phyloP scores from a whole-genome alignment of 2,329 filamentous ascomycete genomes.

The Botrytis sinoallii region DNA sequence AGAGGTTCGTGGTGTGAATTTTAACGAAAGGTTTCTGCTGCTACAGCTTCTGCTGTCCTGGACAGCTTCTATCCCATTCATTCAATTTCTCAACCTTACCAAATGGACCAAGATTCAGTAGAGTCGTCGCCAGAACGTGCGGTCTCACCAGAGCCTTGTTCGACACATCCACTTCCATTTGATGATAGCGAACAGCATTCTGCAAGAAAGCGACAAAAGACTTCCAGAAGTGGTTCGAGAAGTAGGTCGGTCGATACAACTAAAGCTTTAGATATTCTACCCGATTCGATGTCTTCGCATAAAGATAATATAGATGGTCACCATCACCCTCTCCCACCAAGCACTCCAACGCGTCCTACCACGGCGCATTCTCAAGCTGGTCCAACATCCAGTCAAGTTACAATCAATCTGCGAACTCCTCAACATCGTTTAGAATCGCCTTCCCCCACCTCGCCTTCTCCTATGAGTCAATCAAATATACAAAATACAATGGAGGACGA shows the following conservation, averaged over 20 bases:
- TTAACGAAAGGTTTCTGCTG: constrained; percentile 29
- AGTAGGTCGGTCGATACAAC: constrained; percentile 49
- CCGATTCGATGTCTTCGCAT: constrained; percentile 23
- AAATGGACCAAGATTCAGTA: constrained; percentile 40
- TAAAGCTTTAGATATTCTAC: constrained; percentile 24
- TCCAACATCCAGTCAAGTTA: constrained; percentile 55
- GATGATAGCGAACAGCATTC: constrained; percentile 49
- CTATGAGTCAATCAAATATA: constrained; percentile 38
- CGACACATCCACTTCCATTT: constrained; percentile 62
- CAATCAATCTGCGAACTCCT: constrained; percentile 56
- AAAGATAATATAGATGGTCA: constrained; percentile 36
- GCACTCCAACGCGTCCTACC: constrained; percentile 34
- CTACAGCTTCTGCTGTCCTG: constrained; percentile 21
- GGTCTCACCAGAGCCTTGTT: constrained; percentile 60
- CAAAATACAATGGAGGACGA: constrained; percentile 23
- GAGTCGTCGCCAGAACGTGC: constrained; percentile 52
- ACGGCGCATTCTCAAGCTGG: constrained; percentile 40
- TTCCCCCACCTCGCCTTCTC: constrained; percentile 46
- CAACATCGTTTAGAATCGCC: constrained; percentile 41
- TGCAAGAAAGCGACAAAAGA: constrained; percentile 60
- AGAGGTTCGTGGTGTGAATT: constrained; percentile 19
- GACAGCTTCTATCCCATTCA: constrained; percentile 43
- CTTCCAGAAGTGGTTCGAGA: constrained; percentile 54
- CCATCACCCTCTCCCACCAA: constrained; percentile 34
- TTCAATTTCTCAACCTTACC: constrained; percentile 41